These are phyloP conservation scores for Alternaria burnsii DNA, from an alignment of 2,329 filamentous ascomycete species.

Conservation along the genomic window DNA sequence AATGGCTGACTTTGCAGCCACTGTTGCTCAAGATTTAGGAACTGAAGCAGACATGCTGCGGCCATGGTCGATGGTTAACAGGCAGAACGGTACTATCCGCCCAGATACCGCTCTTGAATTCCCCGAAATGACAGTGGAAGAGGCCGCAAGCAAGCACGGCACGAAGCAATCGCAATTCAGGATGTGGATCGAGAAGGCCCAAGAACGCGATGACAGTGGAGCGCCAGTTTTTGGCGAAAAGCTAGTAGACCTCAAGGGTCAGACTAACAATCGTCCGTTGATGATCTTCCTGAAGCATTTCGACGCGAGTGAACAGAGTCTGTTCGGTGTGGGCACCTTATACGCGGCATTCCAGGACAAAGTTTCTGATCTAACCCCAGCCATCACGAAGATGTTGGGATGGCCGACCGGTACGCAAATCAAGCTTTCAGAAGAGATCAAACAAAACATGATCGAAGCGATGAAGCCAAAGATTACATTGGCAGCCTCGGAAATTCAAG, in stretches of 20 bases:
- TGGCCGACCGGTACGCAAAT: constrained; percentile 81
- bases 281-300: constrained; percentile 94
- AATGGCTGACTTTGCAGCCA: constrained; percentile 75
- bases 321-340: constrained; percentile 81
- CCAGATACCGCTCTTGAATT: constrained; percentile 89
- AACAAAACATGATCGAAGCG: constrained; percentile 94
- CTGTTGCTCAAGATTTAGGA: constrained; percentile 74
- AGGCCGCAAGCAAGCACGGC: constrained; percentile 73
- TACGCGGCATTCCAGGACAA: constrained; percentile 90
- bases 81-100: constrained; percentile 94
- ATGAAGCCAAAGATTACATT: constrained; percentile 92
- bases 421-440: constrained; percentile 94
- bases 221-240: constrained; percentile 75
- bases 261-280: constrained; percentile 66
- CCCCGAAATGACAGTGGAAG: constrained; percentile 70
- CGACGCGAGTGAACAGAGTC: constrained; percentile 76
- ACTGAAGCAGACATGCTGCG: constrained; percentile 75
- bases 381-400: constrained; percentile 82
- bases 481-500: constrained; percentile 91
- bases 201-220: constrained; percentile 75
- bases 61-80: constrained; percentile 97
- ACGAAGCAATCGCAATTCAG: constrained; percentile 75
- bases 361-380: constrained; percentile 80
- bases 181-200: constrained; percentile 80
- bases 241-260: constrained; percentile 63